Percentiles rank a stretch among this genome's conserved stretches.
Conservation (phyloP, 1,139 yeast genomes). For the Ogataea hybrid region DNA sequence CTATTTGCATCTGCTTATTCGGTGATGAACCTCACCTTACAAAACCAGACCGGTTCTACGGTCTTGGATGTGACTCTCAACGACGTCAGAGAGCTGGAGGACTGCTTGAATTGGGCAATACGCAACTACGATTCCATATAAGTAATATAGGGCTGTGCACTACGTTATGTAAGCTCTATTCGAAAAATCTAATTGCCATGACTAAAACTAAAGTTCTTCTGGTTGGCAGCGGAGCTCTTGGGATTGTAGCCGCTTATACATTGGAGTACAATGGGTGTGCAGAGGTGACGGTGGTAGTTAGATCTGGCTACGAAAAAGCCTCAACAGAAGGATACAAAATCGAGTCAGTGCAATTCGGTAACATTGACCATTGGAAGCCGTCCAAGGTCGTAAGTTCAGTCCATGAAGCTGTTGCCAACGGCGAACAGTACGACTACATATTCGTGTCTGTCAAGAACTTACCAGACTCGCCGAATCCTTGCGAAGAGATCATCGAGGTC, state of each 20-base stretch:
- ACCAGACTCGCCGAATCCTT: constrained; percentile 46
- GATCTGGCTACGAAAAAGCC: constrained; percentile 53
- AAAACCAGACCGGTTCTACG: constrained; percentile 25
- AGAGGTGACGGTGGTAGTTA: constrained; percentile 48
- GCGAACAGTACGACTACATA: constrained; percentile 48
- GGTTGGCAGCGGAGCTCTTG: constrained; percentile 62
- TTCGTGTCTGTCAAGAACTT: constrained; percentile 56
- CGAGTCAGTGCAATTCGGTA: constrained; percentile 50
- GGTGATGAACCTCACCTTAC: constrained; percentile 22
- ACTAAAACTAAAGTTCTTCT: constrained; percentile 34
- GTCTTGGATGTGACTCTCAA: constrained; percentile 49
- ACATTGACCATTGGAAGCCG: constrained; percentile 48
- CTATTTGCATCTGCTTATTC: constrained; percentile 22
- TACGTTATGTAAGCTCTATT: too few relatives aligned
- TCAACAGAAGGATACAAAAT: constrained; percentile 43
- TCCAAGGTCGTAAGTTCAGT: constrained; percentile 38
- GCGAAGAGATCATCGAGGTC: constrained; percentile 48
- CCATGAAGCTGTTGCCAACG: constrained; percentile 37
- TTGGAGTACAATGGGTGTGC: constrained; percentile 36
- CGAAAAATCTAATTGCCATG: neutral
- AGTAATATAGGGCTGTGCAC: constrained; percentile 51
- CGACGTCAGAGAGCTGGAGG: constrained; percentile 61
- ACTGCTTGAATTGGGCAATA: constrained; percentile 64
- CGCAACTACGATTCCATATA: constrained; percentile 8
- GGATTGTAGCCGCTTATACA: constrained; percentile 53